A percentile compares a stretch with the other conserved stretches of the same genome.
phyloP scores from a whole-genome alignment of 1,139 yeast genomes.

The Debaryomyces subglobosus region DNA sequence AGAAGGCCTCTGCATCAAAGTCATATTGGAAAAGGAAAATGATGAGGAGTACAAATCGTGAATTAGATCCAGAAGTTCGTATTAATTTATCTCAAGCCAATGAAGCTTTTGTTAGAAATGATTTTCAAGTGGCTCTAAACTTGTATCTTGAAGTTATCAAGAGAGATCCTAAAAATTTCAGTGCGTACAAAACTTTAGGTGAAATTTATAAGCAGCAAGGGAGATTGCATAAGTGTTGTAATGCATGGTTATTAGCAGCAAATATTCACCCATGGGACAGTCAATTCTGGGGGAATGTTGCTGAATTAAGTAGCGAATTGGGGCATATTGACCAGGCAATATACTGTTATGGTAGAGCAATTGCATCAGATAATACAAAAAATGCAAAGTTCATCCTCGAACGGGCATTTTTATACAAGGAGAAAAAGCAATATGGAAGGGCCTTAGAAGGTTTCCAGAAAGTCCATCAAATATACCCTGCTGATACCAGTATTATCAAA shows the following conservation, averaged over 20 bases:
- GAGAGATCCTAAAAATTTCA: conserved; percentile 73
- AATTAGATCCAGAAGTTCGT: conserved; percentile 72
- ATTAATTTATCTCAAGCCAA: conserved; percentile 70
- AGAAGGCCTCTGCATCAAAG: conserved; percentile 33
- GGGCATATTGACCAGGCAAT: conserved; percentile 82
- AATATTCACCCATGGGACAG: conserved; percentile 76
- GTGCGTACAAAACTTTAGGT: conserved; percentile 85
- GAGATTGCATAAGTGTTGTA: conserved; percentile 70
- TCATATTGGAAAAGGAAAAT: conserved; percentile 36
- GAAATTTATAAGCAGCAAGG: conserved; percentile 77
- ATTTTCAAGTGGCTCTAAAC: conserved; percentile 66
- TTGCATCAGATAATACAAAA: conserved; percentile 54
- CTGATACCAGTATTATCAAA: conserved; percentile 62
- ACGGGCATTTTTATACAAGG: conserved; percentile 68
- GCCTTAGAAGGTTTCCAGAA: conserved; percentile 78
- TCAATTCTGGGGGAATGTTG: conserved; percentile 84
- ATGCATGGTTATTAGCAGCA: conserved; percentile 84
- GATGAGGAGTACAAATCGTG: conserved; percentile 42
- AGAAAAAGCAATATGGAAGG: conserved; percentile 63
- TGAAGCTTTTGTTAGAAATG: conserved; percentile 72
- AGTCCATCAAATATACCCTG: conserved; percentile 62
- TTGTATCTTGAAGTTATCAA: conserved; percentile 74
- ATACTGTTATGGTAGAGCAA: conserved; percentile 77
- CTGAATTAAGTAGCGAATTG: conserved; percentile 69
- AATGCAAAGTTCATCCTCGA: conserved; percentile 58